Conservation (phyloP, 2,329 filamentous ascomycete genomes). For the Scedosporium minutisporum region DNA sequence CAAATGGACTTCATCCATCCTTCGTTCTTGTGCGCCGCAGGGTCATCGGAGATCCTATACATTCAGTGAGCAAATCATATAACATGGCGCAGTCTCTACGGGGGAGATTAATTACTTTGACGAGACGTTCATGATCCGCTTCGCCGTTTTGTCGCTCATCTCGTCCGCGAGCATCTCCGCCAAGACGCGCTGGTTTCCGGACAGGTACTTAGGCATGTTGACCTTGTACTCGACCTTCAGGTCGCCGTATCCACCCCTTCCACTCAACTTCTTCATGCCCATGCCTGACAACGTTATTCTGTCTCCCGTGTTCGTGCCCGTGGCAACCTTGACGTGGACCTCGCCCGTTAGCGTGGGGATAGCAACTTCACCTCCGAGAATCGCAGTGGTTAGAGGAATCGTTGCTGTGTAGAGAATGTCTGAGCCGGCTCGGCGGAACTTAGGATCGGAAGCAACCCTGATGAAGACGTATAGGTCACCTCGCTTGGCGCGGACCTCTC, state of each 20-base stretch:
- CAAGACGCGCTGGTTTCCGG: slow-evolving; percentile 81
- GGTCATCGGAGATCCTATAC: slow-evolving; percentile 14
- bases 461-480: slow-evolving; percentile 92
- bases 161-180: slow-evolving; percentile 95
- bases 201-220: slow-evolving; percentile 88
- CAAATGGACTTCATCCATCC: slow-evolving; percentile 89
- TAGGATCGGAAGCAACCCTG: slow-evolving; percentile 76
- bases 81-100: neutral
- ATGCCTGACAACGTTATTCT: slow-evolving; percentile 79
- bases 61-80: neutral
- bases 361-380: slow-evolving; percentile 81
- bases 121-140: slow-evolving; percentile 77
- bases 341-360: slow-evolving; percentile 86
- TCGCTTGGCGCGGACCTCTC: slow-evolving; percentile 51
- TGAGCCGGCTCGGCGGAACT: slow-evolving; percentile 78
- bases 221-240: slow-evolving; percentile 92
- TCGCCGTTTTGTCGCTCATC: slow-evolving; percentile 85
- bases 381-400: slow-evolving; percentile 83
- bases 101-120: slow-evolving; percentile 30
- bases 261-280: slow-evolving; percentile 83
- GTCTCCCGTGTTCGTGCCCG: slow-evolving; percentile 87
- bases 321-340: slow-evolving; percentile 82
- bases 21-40: slow-evolving; percentile 62
- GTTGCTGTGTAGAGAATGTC: slow-evolving; percentile 89
- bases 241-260: slow-evolving; percentile 64